Conservation (phyloP, 495 filamentous ascomycete species). For the Aspergillus ellipticus region DNA sequence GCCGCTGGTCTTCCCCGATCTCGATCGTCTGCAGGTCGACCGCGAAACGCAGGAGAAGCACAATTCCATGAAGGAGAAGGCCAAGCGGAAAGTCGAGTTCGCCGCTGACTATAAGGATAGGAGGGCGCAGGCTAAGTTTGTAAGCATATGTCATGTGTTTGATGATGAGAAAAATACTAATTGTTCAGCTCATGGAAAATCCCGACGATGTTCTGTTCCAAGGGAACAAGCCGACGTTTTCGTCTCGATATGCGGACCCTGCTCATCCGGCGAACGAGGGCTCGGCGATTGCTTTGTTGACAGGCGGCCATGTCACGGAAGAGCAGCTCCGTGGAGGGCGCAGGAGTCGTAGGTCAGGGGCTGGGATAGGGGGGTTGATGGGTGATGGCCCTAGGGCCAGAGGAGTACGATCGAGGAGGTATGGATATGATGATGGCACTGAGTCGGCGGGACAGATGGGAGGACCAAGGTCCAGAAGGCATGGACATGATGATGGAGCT, state of each 20-base stretch:
- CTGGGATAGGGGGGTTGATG: neutral
- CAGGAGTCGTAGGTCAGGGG: neutral
- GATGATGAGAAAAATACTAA: neutral
- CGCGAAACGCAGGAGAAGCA: conserved; percentile 34
- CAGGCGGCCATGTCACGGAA: conserved; percentile 34
- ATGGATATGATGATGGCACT: neutral
- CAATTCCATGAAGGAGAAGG: no score
- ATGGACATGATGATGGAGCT: no score
- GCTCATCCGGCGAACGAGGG: conserved; percentile 46
- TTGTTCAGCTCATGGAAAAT: conserved; percentile 21
- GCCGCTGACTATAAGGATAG: conserved; percentile 51
- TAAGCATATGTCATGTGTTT: conserved; percentile 40
- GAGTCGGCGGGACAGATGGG: neutral
- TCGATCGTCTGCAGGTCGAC: conserved; percentile 37
- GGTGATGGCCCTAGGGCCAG: no score
- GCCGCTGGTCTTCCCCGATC: conserved; percentile 50
- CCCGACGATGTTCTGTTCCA: conserved; percentile 25
- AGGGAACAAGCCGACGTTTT: conserved; percentile 31
- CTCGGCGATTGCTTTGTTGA: conserved; percentile 34
- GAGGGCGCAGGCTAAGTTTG: conserved; percentile 52
- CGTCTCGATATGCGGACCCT: conserved; percentile 52
- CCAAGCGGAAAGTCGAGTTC: conserved; percentile 33
- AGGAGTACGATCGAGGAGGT: no score
- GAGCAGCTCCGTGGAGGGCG: conserved; percentile 2
- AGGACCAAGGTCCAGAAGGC: no score